phyloP scores from a whole-genome alignment of 2,329 filamentous ascomycete species.

The Penicillium sp. region DNA sequence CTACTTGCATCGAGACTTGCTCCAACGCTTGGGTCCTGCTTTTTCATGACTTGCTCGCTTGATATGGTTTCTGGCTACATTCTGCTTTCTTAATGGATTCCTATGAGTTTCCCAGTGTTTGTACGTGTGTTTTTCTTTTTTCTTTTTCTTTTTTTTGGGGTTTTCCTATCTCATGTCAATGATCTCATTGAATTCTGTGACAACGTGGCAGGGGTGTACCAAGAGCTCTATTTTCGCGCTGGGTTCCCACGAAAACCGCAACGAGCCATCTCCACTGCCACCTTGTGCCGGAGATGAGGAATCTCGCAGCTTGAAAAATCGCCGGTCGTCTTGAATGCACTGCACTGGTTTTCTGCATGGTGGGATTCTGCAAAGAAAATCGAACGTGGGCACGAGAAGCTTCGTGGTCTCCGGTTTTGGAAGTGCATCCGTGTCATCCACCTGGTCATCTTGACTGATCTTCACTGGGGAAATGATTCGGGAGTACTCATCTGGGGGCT shows the following conservation, averaged over 20 bases:
- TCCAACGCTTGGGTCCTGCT: slow-evolving; percentile 10
- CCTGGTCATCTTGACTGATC: slow-evolving; percentile 29
- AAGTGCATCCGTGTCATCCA: too few species aligned
- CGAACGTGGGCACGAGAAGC: too few species aligned
- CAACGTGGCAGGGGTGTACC: too few species aligned
- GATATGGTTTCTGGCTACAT: slow-evolving; percentile 8
- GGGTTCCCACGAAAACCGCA: too few species aligned
- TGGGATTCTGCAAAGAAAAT: too few species aligned
- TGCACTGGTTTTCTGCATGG: slow-evolving; percentile 21
- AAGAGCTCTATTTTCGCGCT: too few species aligned
- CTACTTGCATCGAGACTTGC: slow-evolving; percentile 9
- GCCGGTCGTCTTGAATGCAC: slow-evolving; percentile 34
- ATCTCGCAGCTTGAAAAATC: background rate
- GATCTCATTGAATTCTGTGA: background rate
- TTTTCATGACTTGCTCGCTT: slow-evolving; percentile 3
- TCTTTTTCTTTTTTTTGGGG: too few species aligned
- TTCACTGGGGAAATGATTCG: slow-evolving; percentile 18
- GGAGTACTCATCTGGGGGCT: background rate
- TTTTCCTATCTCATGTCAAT: background rate
- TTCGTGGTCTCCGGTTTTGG: too few species aligned
- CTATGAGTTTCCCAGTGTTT: slow-evolving; percentile 1
- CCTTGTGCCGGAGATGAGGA: too few species aligned
- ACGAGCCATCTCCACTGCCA: too few species aligned
- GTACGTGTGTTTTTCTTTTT: background rate
- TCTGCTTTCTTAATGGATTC: slow-evolving; percentile 9